A percentile compares a stretch with the other conserved stretches of the same genome.
phyloP scores from a whole-genome alignment of 805 yeast genomes.

The Schwanniomyces vanrijiae region DNA sequence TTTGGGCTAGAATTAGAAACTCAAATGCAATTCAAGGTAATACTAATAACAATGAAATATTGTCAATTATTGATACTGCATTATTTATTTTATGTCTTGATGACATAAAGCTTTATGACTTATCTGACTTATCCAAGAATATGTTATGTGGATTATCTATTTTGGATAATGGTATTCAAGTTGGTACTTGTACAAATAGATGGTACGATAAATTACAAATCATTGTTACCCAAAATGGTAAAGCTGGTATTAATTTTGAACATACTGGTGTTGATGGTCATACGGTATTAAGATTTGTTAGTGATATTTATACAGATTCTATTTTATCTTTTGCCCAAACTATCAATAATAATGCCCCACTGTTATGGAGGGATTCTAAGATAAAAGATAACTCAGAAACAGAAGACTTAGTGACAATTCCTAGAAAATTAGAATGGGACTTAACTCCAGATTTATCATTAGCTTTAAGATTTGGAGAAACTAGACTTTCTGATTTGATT shows the following conservation, averaged over 20 bases:
- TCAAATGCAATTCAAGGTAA: conserved; percentile 41
- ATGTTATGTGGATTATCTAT: conserved; percentile 84
- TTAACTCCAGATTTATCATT: conserved; percentile 72
- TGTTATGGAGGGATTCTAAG: conserved; percentile 55
- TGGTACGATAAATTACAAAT: conserved; percentile 94
- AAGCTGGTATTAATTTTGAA: conserved; percentile 91
- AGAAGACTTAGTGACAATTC: conserved; percentile 54
- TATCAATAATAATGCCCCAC: conserved; percentile 74
- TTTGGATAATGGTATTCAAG: conserved; percentile 82
- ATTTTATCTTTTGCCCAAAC: conserved; percentile 82
- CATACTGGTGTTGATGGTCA: conserved; percentile 97
- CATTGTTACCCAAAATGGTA: conserved; percentile 83
- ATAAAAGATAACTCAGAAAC: conserved; percentile 7
- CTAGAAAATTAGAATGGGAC: conserved; percentile 88
- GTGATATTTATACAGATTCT: conserved; percentile 90
- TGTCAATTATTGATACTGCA: conserved; percentile 76
- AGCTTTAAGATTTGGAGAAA: conserved; percentile 86
- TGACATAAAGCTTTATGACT: conserved; percentile 63
- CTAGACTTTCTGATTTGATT: conserved; percentile 81
- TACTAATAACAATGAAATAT: conserved; percentile 63
- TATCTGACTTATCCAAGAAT: conserved; percentile 71
- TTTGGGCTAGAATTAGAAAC: conserved; percentile 79
- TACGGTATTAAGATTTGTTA: conserved; percentile 82
- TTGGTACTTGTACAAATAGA: conserved; percentile 90
- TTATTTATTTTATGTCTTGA: conserved; percentile 82